Conservation (phyloP, 352 stramenopile species). For the Hyaloperonospora arabidopsidis region DNA sequence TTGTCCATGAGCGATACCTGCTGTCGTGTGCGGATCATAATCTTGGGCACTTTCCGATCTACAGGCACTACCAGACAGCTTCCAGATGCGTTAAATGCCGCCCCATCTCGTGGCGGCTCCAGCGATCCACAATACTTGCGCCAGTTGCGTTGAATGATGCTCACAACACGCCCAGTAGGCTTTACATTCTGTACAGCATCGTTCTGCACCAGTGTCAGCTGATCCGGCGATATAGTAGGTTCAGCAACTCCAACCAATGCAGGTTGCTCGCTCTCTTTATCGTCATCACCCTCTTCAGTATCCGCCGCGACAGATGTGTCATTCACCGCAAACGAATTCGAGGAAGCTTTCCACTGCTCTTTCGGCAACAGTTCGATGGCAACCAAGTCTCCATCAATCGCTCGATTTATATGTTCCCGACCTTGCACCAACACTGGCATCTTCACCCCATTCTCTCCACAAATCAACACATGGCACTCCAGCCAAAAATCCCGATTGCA, state of each 20-base stretch:
- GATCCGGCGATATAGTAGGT: constrained; percentile 55
- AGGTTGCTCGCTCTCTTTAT: constrained; percentile 30
- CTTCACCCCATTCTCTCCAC: constrained; percentile 50
- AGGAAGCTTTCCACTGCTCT: constrained; percentile 66
- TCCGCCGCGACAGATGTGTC: constrained; percentile 32
- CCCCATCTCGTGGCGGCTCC: constrained; percentile 53
- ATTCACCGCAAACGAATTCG: constrained; percentile 56
- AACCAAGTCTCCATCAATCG: constrained; percentile 97
- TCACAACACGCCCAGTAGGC: constrained; percentile 79
- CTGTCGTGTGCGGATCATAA: constrained; percentile 91
- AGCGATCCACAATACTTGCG: constrained; percentile 91
- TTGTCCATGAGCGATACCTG: constrained; percentile 88
- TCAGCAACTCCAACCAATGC: constrained; percentile 43
- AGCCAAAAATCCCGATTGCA: constrained; percentile 83
- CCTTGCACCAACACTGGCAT: constrained; percentile 68
- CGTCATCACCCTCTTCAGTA: constrained; percentile 36
- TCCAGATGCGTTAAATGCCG: constrained; percentile 33
- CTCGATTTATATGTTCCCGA: constrained; percentile 91
- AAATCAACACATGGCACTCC: constrained; percentile 75
- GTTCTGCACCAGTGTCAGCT: constrained; percentile 50
- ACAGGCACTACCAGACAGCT: constrained; percentile 80
- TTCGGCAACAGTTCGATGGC: constrained; percentile 90
- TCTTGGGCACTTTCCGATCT: constrained; percentile 88
- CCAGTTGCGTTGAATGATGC: constrained; percentile 91
- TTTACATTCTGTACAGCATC: constrained; percentile 47